Percentiles rank a stretch among this genome's conserved stretches.
Evolutionary conservation across 2,329 filamentous ascomycete species (phyloP).

Genomic region (Xylariomycetidae sp.): DNA sequence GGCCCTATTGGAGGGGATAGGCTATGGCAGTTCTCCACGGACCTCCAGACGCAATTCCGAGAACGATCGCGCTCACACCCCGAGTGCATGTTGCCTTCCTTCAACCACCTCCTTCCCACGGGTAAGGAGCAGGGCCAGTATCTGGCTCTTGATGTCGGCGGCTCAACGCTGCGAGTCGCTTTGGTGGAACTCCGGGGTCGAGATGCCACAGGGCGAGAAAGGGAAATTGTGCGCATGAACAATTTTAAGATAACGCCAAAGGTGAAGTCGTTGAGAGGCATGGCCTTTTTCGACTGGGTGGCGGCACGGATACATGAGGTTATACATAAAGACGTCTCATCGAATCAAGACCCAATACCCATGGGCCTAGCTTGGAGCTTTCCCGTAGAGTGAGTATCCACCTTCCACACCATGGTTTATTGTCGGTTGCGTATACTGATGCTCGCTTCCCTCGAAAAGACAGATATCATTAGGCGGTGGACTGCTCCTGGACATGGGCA

Average conservation of each 20-base stretch:
- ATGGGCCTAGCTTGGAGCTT: conserved; percentile 65
- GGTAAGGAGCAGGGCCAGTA: conserved; percentile 54
- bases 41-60: conserved; percentile 49
- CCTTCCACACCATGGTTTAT: not conserved
- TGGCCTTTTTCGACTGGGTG: conserved; percentile 64
- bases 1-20: conserved; percentile 39
- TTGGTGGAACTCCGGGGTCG: conserved; percentile 53
- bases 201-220: conserved; percentile 33
- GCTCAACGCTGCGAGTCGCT: conserved; percentile 60
- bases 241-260: conserved; percentile 50
- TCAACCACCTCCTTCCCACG: conserved; percentile 57
- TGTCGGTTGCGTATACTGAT: conserved; percentile 19
- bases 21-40: conserved; percentile 40
- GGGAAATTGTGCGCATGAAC: conserved; percentile 47
- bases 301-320: conserved; percentile 53
- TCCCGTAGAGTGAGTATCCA: conserved; percentile 55
- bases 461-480: conserved; percentile 59
- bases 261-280: conserved; percentile 52
- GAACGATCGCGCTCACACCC: conserved; percentile 45
- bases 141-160: conserved; percentile 62
- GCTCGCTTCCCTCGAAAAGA: conserved; percentile 29
- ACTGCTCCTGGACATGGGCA: conserved; percentile 57
- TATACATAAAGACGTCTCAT: conserved; percentile 37
- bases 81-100: conserved; percentile 60
- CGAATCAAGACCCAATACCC: conserved; percentile 39